Percentiles rank a stretch among this genome's conserved stretches.
phyloP scores from a whole-genome alignment of 441 rosid species.

The Breynia disticha region DNA sequence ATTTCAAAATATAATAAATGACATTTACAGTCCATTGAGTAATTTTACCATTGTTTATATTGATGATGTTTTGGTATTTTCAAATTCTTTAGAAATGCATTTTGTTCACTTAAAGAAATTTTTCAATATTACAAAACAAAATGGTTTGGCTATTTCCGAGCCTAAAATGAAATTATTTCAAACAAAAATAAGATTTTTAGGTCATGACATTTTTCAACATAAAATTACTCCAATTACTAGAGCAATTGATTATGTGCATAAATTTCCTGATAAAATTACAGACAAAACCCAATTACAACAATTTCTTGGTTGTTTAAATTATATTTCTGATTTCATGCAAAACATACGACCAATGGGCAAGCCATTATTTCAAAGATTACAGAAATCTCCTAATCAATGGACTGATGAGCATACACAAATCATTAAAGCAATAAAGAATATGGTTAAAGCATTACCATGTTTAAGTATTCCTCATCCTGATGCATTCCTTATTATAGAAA shows the following conservation, averaged over 20 bases:
- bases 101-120: neutral
- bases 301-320: neutral
- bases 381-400: neutral
- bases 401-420: neutral
- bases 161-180: neutral
- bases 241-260: neutral
- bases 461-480: neutral
- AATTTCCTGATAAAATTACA: neutral
- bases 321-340: neutral
- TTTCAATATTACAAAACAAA: neutral
- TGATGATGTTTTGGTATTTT: slow-evolving; percentile 6
- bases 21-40: neutral
- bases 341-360: neutral
- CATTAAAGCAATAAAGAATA: too few relatives aligned
- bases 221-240: neutral
- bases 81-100: neutral
- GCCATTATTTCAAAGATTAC: neutral
- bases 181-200: neutral
- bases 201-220: neutral
- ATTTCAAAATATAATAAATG: neutral
- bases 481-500: too few relatives aligned
- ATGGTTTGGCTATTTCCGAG: neutral
- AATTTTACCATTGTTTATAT: neutral
- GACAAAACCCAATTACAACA: neutral
- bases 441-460: neutral